phyloP scores from a whole-genome alignment of 768 basidiomycete genomes.

The Tulasnella sp. region DNA sequence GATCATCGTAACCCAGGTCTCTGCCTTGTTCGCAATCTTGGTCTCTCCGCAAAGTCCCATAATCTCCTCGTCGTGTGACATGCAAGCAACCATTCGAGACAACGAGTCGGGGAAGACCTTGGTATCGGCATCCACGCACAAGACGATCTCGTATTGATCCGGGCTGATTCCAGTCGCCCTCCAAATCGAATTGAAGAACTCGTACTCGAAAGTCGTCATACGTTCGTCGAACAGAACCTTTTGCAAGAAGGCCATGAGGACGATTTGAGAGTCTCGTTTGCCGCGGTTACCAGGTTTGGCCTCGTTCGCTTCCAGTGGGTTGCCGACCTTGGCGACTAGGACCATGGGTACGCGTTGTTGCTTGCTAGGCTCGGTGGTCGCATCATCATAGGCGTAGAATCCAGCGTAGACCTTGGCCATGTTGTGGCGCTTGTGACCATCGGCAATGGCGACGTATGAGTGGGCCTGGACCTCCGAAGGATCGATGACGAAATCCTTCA shows the following conservation, averaged over 20 bases:
- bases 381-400: conserved; percentile 90
- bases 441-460: conserved; percentile 96
- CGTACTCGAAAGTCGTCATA: conserved; percentile 99
- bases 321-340: conserved; percentile 92
- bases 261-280: conserved; percentile 96
- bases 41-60: conserved; percentile 99
- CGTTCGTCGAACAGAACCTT: conserved; percentile 99
- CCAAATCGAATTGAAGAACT: conserved; percentile 99
- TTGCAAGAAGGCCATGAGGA: conserved; percentile 95
- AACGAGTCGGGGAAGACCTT: conserved; percentile 98
- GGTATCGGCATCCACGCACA: conserved; percentile 96
- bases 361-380: conserved; percentile 81
- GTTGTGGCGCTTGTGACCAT: conserved; percentile 99
- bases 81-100: conserved; percentile 91
- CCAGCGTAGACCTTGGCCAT: conserved; percentile 99
- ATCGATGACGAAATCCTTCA: conserved; percentile 84
- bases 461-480: conserved; percentile 83
- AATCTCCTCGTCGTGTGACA: conserved; percentile 95
- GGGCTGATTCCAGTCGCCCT: conserved; percentile 90
- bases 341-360: conserved; percentile 96
- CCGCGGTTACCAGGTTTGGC: conserved; percentile 96
- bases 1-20: conserved; percentile 99
- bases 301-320: conserved; percentile 80
- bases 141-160: conserved; percentile 88
- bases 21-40: conserved; percentile 98